Evolutionary conservation across 345 rosid genomes (phyloP).

Genomic region (Pistacia atlantica): DNA sequence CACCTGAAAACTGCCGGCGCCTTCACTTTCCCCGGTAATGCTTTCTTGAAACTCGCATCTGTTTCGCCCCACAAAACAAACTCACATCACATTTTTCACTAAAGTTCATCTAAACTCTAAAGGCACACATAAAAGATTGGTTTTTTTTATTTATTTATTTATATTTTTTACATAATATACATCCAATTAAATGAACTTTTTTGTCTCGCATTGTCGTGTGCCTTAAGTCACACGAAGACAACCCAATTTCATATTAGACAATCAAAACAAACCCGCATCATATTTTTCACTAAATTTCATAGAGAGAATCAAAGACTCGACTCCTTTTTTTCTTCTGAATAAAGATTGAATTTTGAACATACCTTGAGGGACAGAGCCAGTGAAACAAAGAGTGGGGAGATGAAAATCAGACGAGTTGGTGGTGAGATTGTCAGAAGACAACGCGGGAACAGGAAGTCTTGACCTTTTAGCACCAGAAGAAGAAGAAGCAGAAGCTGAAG

Average conservation of each 20-base stretch:
- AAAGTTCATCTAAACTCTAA: background rate
- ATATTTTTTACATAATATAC: too few relatives aligned
- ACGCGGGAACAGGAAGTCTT: slow-evolving; percentile 23
- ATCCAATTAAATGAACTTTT: too few relatives aligned
- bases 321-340: background rate
- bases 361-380: slow-evolving; percentile 57
- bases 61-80: slow-evolving; percentile 3
- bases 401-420: slow-evolving; percentile 40
- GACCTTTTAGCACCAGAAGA: slow-evolving; percentile 55
- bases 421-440: slow-evolving; percentile 24
- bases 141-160: too few relatives aligned
- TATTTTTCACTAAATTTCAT: too few relatives aligned
- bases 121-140: too few relatives aligned
- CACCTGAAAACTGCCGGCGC: slow-evolving; percentile 50
- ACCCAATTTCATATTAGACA: too few relatives aligned
- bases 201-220: too few relatives aligned
- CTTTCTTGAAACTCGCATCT: slow-evolving; percentile 47
- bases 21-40: slow-evolving; percentile 41
- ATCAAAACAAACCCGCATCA: too few relatives aligned
- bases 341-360: slow-evolving; percentile 8
- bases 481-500: slow-evolving; percentile 45
- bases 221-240: too few relatives aligned
- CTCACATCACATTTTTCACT: background rate
- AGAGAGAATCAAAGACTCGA: background rate
- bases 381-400: slow-evolving; percentile 39